Percentiles rank a stretch among this genome's conserved stretches.
These are phyloP conservation scores for Pilasporangium apinafurcum DNA, from an alignment of 352 stramenopile species.

Conservation along the genomic window DNA sequence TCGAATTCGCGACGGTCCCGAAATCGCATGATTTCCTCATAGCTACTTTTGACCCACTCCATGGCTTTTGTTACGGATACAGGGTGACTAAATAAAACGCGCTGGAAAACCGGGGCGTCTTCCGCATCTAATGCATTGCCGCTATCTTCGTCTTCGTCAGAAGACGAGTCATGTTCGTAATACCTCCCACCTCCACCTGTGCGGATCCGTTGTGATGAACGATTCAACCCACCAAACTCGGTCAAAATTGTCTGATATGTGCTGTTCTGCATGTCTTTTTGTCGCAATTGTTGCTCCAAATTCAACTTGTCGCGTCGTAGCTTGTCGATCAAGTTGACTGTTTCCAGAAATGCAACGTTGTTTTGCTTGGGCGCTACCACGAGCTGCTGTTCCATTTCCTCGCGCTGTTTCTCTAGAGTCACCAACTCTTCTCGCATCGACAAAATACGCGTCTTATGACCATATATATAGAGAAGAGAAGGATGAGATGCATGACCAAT, in stretches of 20 bases:
- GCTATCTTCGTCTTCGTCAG: conserved; percentile 1
- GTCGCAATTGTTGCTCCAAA: conserved; percentile 20
- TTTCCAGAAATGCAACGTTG: conserved; percentile 17
- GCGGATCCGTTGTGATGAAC: neutral
- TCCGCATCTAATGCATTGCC: conserved; percentile 6
- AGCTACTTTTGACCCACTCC: conserved; percentile 43
- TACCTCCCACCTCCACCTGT: neutral
- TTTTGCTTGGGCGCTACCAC: neutral
- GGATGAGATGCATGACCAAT: neutral
- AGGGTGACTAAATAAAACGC: conserved; percentile 31
- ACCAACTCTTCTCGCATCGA: conserved; percentile 41
- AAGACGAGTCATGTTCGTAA: neutral
- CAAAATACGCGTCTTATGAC: conserved; percentile 36
- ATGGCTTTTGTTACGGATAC: conserved; percentile 30
- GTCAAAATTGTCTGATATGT: conserved; percentile 47
- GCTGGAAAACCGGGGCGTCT: conserved; percentile 38
- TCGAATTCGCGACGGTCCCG: conserved; percentile 32
- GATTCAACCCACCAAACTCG: conserved; percentile 14
- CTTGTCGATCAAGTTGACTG: conserved; percentile 38
- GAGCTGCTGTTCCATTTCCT: conserved; percentile 19
- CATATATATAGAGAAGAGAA: neutral
- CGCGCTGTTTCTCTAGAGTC: conserved; percentile 32
- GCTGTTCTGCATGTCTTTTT: conserved; percentile 47
- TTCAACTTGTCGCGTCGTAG: conserved; percentile 31
- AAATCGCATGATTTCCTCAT: conserved; percentile 57